Evolutionary conservation across 2,329 filamentous ascomycete species (phyloP).

Genomic region (Epichloe festucae): DNA sequence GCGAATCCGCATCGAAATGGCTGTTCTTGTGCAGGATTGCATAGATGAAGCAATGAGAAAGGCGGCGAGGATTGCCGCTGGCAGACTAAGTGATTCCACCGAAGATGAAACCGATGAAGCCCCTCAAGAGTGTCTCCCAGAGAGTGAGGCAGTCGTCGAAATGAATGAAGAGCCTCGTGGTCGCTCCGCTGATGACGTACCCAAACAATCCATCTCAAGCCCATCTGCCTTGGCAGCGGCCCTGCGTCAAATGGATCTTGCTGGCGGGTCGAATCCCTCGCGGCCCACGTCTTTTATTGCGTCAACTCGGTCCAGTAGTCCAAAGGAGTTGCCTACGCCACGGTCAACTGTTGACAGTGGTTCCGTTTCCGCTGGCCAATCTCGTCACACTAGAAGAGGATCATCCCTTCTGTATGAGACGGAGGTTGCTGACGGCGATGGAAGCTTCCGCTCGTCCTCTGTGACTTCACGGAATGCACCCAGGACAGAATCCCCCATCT

Average conservation of each 20-base stretch:
- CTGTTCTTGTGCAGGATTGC: constrained; percentile 85
- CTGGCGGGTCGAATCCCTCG: constrained; percentile 20
- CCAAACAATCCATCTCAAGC: constrained; percentile 16
- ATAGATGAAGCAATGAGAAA: constrained; percentile 86
- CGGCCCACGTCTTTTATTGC: constrained; percentile 42
- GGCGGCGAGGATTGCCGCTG: constrained; percentile 75
- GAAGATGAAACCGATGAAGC: constrained; percentile 38
- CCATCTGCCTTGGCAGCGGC: constrained; percentile 44
- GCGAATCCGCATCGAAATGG: constrained; percentile 86
- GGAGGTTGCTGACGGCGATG: constrained; percentile 76
- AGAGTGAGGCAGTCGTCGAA: constrained; percentile 6
- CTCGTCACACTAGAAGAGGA: constrained; percentile 56
- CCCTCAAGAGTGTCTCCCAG: constrained; percentile 9
- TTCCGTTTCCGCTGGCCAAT: constrained; percentile 42
- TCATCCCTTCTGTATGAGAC: constrained; percentile 67
- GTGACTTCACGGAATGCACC: constrained; percentile 52
- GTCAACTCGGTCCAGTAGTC: constrained; percentile 80
- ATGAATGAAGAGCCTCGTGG: constrained; percentile 7
- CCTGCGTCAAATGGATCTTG: constrained; percentile 28
- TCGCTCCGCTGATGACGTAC: constrained; percentile 5
- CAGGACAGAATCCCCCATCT: constrained; percentile 80
- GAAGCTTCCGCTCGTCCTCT: constrained; percentile 72
- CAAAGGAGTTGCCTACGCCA: constrained; percentile 80
- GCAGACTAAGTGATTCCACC: constrained; percentile 67
- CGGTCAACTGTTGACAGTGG: constrained; percentile 57